Evolutionary conservation across 495 filamentous ascomycete genomes (phyloP).

Genomic region (Parachaetomium inaequale): DNA sequence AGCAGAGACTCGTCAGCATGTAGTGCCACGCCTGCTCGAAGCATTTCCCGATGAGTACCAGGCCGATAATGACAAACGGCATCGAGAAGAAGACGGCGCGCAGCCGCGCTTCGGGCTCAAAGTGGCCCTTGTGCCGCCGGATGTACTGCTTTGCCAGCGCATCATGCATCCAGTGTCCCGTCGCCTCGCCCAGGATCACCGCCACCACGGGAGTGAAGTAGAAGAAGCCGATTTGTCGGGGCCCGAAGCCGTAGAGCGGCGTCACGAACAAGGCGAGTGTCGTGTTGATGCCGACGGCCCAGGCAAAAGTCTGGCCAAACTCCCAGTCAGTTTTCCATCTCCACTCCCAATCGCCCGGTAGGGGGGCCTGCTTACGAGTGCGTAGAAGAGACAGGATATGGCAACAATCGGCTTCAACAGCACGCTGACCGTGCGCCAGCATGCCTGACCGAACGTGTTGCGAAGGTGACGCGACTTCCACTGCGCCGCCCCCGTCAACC

Average conservation of each 20-base stretch:
- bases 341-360: not conserved
- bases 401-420: slow-evolving; percentile 52
- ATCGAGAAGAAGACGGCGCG: slow-evolving; percentile 48
- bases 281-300: slow-evolving; percentile 61
- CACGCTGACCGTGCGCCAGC: slow-evolving; percentile 44
- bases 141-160: slow-evolving; percentile 47
- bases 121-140: slow-evolving; percentile 47
- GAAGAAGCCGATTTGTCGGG: slow-evolving; percentile 54
- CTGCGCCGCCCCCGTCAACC: slow-evolving; percentile 49
- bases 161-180: slow-evolving; percentile 61
- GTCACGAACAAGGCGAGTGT: slow-evolving; percentile 55
- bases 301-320: slow-evolving; percentile 47
- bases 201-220: slow-evolving; percentile 60
- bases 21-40: slow-evolving; percentile 53
- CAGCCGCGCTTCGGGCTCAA: slow-evolving; percentile 59
- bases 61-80: slow-evolving; percentile 48
- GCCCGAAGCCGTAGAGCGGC: slow-evolving; percentile 52
- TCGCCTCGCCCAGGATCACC: slow-evolving; percentile 49
- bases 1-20: slow-evolving; percentile 53
- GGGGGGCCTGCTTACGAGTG: slow-evolving; percentile 33
- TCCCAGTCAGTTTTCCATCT: not conserved
- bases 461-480: slow-evolving; percentile 38
- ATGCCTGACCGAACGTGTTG: slow-evolving; percentile 46
- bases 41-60: slow-evolving; percentile 55
- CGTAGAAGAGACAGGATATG: slow-evolving; percentile 51